Percentiles rank a stretch among this genome's conserved stretches.
phyloP scores from a whole-genome alignment of 768 basidiomycete genomes.

The Lyophyllum decastes region DNA sequence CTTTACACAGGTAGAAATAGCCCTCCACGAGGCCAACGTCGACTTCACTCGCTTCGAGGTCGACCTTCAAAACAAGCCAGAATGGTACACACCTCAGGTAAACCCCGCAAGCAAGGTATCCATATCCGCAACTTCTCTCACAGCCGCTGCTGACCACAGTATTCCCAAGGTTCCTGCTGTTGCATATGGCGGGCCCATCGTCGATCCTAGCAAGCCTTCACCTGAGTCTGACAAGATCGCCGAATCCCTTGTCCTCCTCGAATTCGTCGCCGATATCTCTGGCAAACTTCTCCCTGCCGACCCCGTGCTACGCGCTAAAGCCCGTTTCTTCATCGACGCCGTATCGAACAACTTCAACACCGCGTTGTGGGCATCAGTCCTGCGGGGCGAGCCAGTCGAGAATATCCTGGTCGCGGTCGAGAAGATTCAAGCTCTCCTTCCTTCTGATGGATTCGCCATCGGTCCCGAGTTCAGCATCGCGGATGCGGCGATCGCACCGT shows the following conservation, averaged over 20 bases:
- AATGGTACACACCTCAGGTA: conserved; percentile 65
- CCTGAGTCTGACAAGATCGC: conserved; percentile 60
- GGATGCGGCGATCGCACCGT: conserved; percentile 61
- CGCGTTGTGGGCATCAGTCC: conserved; percentile 34
- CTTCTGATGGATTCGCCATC: conserved; percentile 45
- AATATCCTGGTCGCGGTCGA: conserved; percentile 45
- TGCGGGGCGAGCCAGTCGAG: conserved; percentile 40
- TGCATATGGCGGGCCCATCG: conserved; percentile 60
- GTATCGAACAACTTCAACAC: conserved; percentile 47
- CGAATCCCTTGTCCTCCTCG: conserved; percentile 66
- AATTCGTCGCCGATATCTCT: conserved; percentile 66
- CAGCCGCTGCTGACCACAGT: background rate
- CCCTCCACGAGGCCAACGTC: conserved; percentile 56
- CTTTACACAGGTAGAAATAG: conserved; percentile 51
- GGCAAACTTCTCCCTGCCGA: conserved; percentile 55
- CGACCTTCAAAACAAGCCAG: conserved; percentile 65
- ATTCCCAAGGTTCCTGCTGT: conserved; percentile 53
- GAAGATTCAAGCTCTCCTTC: conserved; percentile 50
- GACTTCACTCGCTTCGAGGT: conserved; percentile 55
- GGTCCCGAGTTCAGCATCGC: conserved; percentile 58
- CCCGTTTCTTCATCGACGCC: conserved; percentile 64
- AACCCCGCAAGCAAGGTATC: conserved; percentile 68
- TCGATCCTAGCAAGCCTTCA: conserved; percentile 56
- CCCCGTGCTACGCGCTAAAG: conserved; percentile 56
- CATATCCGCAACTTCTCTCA: too few relatives aligned